Percentiles rank a stretch among this genome's conserved stretches.
Conservation (phyloP, 805 yeast genomes). For the Nakazawaea molendinolei region DNA sequence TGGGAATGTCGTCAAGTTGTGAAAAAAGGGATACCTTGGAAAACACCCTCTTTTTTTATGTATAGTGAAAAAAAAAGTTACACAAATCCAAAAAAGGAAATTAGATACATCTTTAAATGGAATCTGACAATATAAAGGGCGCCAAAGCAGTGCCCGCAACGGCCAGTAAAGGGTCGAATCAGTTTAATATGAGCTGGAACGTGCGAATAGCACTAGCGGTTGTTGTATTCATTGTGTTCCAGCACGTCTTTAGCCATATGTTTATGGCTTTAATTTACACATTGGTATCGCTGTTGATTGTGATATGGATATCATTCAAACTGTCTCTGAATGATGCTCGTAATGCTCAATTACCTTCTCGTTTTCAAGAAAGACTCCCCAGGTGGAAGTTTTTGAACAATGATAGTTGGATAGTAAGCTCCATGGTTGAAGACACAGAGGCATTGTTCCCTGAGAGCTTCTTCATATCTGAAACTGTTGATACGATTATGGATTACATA, state of each 20-base stretch:
- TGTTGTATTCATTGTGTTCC: background rate
- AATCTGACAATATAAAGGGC: too few species aligned
- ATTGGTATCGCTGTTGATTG: background rate
- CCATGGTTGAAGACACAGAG: slow-evolving; percentile 13
- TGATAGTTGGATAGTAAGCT: slow-evolving; percentile 23
- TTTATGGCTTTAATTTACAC: background rate
- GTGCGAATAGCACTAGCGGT: background rate
- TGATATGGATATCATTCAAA: slow-evolving; percentile 1
- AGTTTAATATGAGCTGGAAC: background rate
- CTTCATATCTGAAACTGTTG: slow-evolving; percentile 44
- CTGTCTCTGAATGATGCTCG: background rate
- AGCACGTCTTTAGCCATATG: background rate
- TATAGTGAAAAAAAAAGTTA: too few species aligned
- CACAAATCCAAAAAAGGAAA: too few species aligned
- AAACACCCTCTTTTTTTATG: too few species aligned
- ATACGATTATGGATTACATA: slow-evolving; percentile 41
- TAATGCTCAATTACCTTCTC: background rate
- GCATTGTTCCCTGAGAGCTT: slow-evolving; percentile 41
- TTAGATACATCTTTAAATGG: too few species aligned
- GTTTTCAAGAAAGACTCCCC: slow-evolving; percentile 13
- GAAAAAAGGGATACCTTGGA: too few species aligned
- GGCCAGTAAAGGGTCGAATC: too few species aligned
- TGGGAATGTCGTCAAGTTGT: too few species aligned
- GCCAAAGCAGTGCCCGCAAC: too few species aligned
- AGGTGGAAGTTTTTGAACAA: slow-evolving; percentile 20